These are phyloP conservation scores for Cornus suecica DNA, from an alignment of 148 eudicot species.

Conservation along the genomic window DNA sequence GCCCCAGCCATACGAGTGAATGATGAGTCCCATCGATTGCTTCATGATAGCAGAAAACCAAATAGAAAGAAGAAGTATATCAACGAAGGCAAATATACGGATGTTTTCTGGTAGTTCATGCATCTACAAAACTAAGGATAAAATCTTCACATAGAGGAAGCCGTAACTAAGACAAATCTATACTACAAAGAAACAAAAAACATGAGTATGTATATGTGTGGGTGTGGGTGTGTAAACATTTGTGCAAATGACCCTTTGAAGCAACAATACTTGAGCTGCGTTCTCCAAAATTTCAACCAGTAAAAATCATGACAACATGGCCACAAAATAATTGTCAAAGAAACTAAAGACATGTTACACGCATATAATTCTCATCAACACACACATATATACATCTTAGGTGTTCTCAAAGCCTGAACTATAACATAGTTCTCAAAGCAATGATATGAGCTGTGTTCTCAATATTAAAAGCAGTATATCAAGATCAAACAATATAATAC, in stretches of 20 bases:
- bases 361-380: too few relatives aligned
- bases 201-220: neutral
- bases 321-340: neutral
- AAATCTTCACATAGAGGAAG: neutral
- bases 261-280: too few relatives aligned
- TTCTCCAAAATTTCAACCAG: neutral
- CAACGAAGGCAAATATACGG: neutral
- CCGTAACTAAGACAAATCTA: too few relatives aligned
- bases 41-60: conserved; percentile 10
- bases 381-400: neutral
- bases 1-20: conserved; percentile 65
- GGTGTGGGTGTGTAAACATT: too few relatives aligned
- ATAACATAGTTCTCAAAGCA: too few relatives aligned
- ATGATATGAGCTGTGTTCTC: too few relatives aligned
- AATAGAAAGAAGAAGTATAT: conserved; percentile 15
- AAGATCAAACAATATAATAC: too few relatives aligned
- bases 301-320: neutral
- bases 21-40: conserved; percentile 83
- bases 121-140: neutral
- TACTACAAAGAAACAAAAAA: neutral
- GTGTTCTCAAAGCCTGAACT: neutral
- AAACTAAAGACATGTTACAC: neutral
- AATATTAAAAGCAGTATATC: too few relatives aligned
- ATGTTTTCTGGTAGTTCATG: neutral
- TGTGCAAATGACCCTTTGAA: too few relatives aligned